Evolutionary conservation across 768 basidiomycete species (phyloP), one percentile per base, ranked within the genome.

Genomic region (Mycena pura): DNA sequence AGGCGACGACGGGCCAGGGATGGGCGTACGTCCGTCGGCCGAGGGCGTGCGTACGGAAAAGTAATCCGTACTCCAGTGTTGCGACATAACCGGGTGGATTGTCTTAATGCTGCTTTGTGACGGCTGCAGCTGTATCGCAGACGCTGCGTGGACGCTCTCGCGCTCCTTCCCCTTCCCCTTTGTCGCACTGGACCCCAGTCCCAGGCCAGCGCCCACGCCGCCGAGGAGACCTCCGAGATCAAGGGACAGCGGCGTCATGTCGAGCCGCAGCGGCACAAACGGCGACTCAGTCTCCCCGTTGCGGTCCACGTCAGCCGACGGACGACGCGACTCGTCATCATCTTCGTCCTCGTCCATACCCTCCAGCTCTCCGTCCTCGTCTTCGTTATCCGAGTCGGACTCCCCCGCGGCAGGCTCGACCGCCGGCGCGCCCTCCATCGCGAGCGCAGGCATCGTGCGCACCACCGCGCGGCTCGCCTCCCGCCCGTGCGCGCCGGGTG

Each of bases 361-460:
- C 39, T 64, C 61, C 14, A 69, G 74, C 7, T 76, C 15, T 68
- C 70, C 31, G 73, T 77, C 10, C 41, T 76, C 22, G 47, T 71
- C 58, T 62, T 78, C 79, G 0, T 76, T 76, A 14, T 74, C 77
- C 11, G 75, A 69, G 39, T 80, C 78, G 10, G 71, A 74, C 32
- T 74, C 68, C 14, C 68, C 68, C 5, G 70, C 77, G 2, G 73
- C 74, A 29, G 70, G 69, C n/a, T 75, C 77, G 5, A 74, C 78
- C 34, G 73, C 74, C 31, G 65, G 68, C 39, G 61, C 70, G 21
- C 74, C 74, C 27, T 73, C 77, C 24, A 79, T 75, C 17, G 79
- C 77, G 46, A 87, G 69, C 25, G 82, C 85, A 29, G 88, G 88
- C 75, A 88, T 84, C 59, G 76, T 84, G 44, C 78, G 76, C 63